Evolutionary conservation across 331 rosid species (phyloP).

Genomic region (Saraca asoca): DNA sequence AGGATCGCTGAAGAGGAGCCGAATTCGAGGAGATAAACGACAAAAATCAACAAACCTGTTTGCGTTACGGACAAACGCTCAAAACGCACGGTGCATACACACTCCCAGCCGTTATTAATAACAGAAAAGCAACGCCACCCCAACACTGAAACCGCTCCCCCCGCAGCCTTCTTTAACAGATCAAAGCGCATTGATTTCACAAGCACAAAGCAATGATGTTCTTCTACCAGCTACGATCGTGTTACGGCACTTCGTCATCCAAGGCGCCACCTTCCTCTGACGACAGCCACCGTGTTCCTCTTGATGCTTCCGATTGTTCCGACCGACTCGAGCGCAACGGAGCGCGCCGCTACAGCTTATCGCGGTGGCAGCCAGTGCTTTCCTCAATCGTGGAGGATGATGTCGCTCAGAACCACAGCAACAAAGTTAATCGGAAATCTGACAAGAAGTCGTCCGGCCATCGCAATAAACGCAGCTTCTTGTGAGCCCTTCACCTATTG

Average conservation of each 20-base stretch:
- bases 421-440: not conserved
- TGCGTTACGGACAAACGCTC: no score
- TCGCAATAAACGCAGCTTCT: no score
- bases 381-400: constrained; percentile 40
- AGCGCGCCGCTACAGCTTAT: not conserved
- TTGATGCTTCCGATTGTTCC: not conserved
- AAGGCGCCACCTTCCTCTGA: not conserved
- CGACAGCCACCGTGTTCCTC: not conserved
- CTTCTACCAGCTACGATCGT: constrained; percentile 24
- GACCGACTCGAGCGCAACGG: not conserved
- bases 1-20: no score
- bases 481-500: not conserved
- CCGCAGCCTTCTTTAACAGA: no score
- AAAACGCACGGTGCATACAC: no score
- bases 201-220: constrained; percentile 23
- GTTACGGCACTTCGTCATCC: constrained; percentile 25
- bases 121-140: no score
- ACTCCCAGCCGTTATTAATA: no score
- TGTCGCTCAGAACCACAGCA: not conserved
- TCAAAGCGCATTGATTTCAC: no score
- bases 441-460: not conserved
- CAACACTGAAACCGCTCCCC: no score
- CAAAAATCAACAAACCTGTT: no score
- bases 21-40: no score
- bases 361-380: constrained; percentile 41